Evolutionary conservation across 352 stramenopile species (phyloP).

Genomic region (Phytophthora quininea): DNA sequence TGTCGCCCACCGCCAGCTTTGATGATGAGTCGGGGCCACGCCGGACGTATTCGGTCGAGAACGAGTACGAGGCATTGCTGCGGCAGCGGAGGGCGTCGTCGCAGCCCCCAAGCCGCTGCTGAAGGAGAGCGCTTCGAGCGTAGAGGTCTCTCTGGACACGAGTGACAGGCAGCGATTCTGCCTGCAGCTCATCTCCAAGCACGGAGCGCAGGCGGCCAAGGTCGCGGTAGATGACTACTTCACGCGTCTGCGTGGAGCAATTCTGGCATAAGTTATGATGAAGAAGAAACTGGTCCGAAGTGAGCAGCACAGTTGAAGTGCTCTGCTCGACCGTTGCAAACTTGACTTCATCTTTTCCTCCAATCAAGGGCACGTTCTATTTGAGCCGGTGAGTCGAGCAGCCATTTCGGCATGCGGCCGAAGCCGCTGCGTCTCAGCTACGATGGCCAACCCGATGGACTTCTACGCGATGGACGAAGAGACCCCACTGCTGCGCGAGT

Average conservation of each 20-base stretch:
- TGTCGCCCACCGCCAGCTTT: slow-evolving; percentile 11
- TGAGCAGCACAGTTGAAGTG: not conserved
- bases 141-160: not conserved
- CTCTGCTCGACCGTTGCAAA: not conserved
- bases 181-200: slow-evolving; percentile 17
- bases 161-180: slow-evolving; percentile 14
- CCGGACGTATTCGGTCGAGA: slow-evolving; percentile 19
- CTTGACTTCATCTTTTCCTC: not conserved
- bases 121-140: not conserved
- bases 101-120: not conserved
- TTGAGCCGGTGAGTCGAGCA: not conserved
- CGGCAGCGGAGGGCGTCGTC: not conserved
- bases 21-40: slow-evolving; percentile 13
- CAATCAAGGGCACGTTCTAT: not conserved
- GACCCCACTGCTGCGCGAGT: slow-evolving; percentile 35
- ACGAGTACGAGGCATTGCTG: slow-evolving; percentile 19
- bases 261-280: not conserved
- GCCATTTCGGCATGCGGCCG: too few species aligned
- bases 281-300: not conserved
- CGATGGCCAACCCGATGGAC: slow-evolving; percentile 22
- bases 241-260: slow-evolving; percentile 12
- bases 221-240: slow-evolving; percentile 16
- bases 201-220: slow-evolving; percentile 1
- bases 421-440: too few species aligned
- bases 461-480: slow-evolving; percentile 42